These are phyloP conservation scores for Coemansia sp. DNA, from an alignment of 192 early-diverging fungal species.

Conservation along the genomic window DNA sequence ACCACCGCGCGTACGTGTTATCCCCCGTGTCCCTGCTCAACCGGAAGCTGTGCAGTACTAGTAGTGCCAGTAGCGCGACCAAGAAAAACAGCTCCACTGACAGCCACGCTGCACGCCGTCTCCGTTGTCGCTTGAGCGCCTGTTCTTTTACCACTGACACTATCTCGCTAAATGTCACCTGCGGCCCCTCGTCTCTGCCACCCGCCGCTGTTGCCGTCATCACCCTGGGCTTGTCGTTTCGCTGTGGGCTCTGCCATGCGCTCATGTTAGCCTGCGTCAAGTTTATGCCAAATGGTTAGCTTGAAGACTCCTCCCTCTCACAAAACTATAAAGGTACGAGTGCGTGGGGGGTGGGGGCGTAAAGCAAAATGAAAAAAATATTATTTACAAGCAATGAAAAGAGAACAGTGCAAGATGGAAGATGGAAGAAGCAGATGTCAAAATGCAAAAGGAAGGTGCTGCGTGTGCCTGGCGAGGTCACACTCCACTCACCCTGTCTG, in stretches of 20 bases:
- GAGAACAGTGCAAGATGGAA: slow-evolving; percentile 26
- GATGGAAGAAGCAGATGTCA: too few species aligned
- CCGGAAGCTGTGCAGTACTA: slow-evolving; percentile 50
- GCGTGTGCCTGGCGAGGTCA: neutral
- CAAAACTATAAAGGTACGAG: neutral
- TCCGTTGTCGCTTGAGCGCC: slow-evolving; percentile 29
- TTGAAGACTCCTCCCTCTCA: neutral
- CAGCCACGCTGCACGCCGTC: slow-evolving; percentile 28
- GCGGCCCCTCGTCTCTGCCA: slow-evolving; percentile 9
- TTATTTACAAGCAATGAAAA: neutral
- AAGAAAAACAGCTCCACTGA: slow-evolving; percentile 35
- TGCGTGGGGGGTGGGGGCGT: neutral
- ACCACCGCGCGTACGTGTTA: slow-evolving; percentile 50
- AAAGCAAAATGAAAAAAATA: neutral
- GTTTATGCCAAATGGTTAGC: too few species aligned
- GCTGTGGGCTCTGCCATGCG: slow-evolving; percentile 9
- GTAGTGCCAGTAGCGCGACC: slow-evolving; percentile 36
- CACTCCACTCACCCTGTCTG: neutral
- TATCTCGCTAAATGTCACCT: slow-evolving; percentile 4
- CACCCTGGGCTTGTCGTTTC: neutral
- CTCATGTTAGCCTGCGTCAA: neutral
- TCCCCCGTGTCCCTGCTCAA: slow-evolving; percentile 24
- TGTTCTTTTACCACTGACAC: slow-evolving; percentile 27
- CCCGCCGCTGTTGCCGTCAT: neutral
- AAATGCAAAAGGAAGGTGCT: slow-evolving; percentile 1